Evolutionary conservation across 306 rosid genomes (phyloP), one percentile per base, ranked within the genome.

Genomic region (Glycine soja): DNA sequence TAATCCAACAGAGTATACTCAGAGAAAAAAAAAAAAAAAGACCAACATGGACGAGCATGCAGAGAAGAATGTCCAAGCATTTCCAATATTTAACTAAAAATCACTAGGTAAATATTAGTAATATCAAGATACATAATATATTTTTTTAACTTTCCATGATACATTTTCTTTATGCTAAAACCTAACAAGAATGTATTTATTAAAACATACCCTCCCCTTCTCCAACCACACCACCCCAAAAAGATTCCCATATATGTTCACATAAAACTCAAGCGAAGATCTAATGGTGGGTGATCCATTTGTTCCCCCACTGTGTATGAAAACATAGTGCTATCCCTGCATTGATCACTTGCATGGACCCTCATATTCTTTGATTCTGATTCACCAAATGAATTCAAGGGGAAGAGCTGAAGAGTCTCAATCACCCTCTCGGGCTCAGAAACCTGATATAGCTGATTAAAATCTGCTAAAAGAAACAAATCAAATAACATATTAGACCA

Each of bases 381-480:
- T 52, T 89, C 92, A 36, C 89, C 86, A 34, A 77, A 82, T 4
- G 97, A 77, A 85, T 89, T 91, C 85, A 91, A 4, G 7, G 99
- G 99, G 58, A 95, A 93, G 43, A 95, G 98, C 64, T 95, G 94
- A 52, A 93, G 99, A 0, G 99, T 95, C 84, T 93, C 91, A 10
- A 84, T 81, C 90, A 85, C 92, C 65, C 90, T 88, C 47, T 86
- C 91, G 0, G 88, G 81, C 30, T 24, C 30, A 24, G 30, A 24
- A 24, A 24, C 30, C 30, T 24, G 30, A 24, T 24, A 24, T 24
- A 24, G 30, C 66, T 83, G 89, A 32, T 84, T 64, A 79, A 81
- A 84, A 87, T 77, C 90, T 88, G 72, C 50, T 7, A 30, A 54
- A 61, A 43, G 3, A 38, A 72, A 48, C 47, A 52, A 47, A n/a